phyloP scores from a whole-genome alignment of 176 grass and related monocot species.

The Alopecurus myosuroides region DNA sequence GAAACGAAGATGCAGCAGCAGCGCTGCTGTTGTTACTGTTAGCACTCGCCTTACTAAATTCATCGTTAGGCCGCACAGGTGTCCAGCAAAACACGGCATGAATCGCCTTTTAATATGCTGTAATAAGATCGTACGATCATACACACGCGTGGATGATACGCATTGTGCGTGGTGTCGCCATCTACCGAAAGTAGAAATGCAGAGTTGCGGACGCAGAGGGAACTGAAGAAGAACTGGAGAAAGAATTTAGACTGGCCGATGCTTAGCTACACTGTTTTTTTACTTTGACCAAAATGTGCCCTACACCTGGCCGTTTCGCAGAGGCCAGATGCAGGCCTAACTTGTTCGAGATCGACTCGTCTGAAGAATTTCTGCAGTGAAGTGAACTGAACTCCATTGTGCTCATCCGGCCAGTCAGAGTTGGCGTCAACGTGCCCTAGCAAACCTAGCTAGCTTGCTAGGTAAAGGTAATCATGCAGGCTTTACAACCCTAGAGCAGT shows the following conservation, averaged over 20 bases:
- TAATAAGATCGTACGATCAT: background rate
- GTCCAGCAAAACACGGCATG: slow-evolving; percentile 58
- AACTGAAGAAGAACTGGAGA: background rate
- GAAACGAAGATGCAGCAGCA: background rate
- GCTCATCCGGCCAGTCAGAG: slow-evolving; percentile 15
- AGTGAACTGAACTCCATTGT: slow-evolving; percentile 19
- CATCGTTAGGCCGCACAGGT: slow-evolving; percentile 39
- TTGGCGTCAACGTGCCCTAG: slow-evolving; percentile 37
- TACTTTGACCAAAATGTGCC: background rate
- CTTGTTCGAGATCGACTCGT: background rate
- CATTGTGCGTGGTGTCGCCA: slow-evolving; percentile 31
- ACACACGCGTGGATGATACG: background rate
- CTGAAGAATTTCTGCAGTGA: background rate
- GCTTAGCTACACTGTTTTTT: slow-evolving; percentile 19
- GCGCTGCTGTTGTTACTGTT: background rate
- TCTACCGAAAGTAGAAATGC: slow-evolving; percentile 13
- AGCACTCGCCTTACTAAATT: background rate
- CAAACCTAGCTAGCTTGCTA: background rate
- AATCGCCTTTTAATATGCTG: slow-evolving; percentile 21
- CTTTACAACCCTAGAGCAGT: background rate
- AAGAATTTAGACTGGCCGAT: slow-evolving; percentile 1
- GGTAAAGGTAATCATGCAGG: slow-evolving; percentile 3
- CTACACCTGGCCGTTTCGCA: slow-evolving; percentile 23
- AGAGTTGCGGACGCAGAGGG: slow-evolving; percentile 1
- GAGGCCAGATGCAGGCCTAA: slow-evolving; percentile 37